Evolutionary conservation across 345 rosid species (phyloP).

Genomic region (Salix caprea): DNA sequence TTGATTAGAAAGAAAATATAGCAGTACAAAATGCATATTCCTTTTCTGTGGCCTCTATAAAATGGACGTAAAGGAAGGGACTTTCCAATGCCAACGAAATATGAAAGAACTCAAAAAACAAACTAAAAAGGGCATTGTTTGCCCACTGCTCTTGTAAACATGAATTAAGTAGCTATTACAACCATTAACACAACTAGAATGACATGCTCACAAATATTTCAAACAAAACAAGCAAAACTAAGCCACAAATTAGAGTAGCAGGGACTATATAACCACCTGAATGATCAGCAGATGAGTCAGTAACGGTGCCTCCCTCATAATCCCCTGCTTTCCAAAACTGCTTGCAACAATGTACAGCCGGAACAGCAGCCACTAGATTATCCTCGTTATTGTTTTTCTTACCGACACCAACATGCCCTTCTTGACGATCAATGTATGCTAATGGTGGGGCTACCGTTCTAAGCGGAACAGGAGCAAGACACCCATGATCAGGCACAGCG

Average conservation of each 20-base stretch:
- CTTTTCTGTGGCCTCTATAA: too few relatives aligned
- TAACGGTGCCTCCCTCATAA: constrained; percentile 31
- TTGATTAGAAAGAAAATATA: neutral
- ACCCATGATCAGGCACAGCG: constrained; percentile 1
- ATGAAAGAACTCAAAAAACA: too few relatives aligned
- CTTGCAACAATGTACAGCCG: constrained; percentile 13
- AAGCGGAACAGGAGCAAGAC: neutral
- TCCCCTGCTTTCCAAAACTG: constrained; percentile 72
- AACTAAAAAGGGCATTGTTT: too few relatives aligned
- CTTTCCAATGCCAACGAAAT: too few relatives aligned
- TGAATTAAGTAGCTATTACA: too few relatives aligned
- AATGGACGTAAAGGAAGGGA: neutral
- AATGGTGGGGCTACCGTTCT: neutral
- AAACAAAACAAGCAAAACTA: too few relatives aligned
- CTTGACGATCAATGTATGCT: too few relatives aligned
- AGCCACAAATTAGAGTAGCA: too few relatives aligned
- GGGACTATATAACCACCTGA: constrained; percentile 9
- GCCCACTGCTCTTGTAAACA: too few relatives aligned
- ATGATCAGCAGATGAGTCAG: neutral
- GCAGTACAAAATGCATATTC: neutral
- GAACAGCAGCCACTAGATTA: neutral
- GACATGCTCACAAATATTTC: too few relatives aligned
- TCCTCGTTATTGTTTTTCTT: neutral
- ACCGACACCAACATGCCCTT: neutral
- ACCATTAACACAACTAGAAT: too few relatives aligned